These are phyloP conservation scores for Halophytophthora batemanensis DNA, from an alignment of 352 stramenopile species.

Conservation along the genomic window DNA sequence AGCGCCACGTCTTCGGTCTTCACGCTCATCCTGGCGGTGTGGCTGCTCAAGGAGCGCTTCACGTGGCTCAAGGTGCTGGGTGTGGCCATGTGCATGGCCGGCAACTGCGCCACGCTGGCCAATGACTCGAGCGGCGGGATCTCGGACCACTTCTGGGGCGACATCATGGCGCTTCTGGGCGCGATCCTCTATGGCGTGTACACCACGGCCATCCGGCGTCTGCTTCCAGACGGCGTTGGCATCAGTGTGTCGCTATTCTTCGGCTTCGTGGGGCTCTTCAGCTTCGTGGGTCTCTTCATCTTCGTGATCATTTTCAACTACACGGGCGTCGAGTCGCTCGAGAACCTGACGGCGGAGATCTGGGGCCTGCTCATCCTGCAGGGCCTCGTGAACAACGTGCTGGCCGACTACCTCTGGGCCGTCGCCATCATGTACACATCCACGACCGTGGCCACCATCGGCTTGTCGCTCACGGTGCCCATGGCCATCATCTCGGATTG, in stretches of 20 bases:
- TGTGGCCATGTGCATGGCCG: slow-evolving; percentile 86
- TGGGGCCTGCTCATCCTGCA: slow-evolving; percentile 86
- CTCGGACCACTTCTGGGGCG: slow-evolving; percentile 48
- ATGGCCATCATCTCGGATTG: slow-evolving; percentile 93
- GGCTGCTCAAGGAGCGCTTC: slow-evolving; percentile 80
- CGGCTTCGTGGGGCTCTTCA: slow-evolving; percentile 95
- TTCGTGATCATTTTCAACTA: slow-evolving; percentile 75
- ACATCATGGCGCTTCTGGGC: slow-evolving; percentile 63
- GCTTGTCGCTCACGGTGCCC: slow-evolving; percentile 95
- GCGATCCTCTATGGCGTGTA: slow-evolving; percentile 95
- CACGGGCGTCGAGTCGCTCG: slow-evolving; percentile 65
- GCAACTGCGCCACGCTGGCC: slow-evolving; percentile 86
- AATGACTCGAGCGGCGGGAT: slow-evolving; percentile 54
- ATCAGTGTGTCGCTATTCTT: slow-evolving; percentile 94
- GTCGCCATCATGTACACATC: slow-evolving; percentile 93
- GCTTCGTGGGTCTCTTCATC: slow-evolving; percentile 91
- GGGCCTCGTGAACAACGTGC: slow-evolving; percentile 93
- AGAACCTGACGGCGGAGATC: slow-evolving; percentile 69
- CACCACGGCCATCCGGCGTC: slow-evolving; percentile 82
- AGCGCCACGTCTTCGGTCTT: slow-evolving; percentile 93
- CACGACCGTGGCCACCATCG: slow-evolving; percentile 95
- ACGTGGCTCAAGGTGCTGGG: slow-evolving; percentile 81
- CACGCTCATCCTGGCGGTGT: slow-evolving; percentile 89
- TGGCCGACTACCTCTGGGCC: slow-evolving; percentile 96
- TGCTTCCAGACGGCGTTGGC: slow-evolving; percentile 75